Percentiles rank a stretch among this genome's conserved stretches.
phyloP scores from a whole-genome alignment of 176 grass and related monocot species.

The Carex littledalei region DNA sequence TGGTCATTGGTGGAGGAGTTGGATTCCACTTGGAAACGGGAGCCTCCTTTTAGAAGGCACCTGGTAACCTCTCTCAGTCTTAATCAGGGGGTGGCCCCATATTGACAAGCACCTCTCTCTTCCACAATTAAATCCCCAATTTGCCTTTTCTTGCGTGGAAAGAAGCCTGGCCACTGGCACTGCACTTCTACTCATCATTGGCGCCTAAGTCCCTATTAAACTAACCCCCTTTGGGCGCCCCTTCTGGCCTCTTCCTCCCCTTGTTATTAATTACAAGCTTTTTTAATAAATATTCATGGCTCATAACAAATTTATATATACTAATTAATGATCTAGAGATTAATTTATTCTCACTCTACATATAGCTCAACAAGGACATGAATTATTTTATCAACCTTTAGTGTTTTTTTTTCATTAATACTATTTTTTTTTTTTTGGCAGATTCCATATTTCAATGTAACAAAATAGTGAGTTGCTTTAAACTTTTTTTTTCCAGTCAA shows the following conservation, averaged over 20 bases:
- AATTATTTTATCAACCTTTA: too few species aligned
- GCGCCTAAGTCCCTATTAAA: slow-evolving; percentile 23
- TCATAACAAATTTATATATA: too few species aligned
- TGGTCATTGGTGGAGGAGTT: slow-evolving; percentile 25
- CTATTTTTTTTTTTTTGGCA: too few species aligned
- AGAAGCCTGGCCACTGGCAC: slow-evolving; percentile 28
- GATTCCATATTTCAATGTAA: too few species aligned
- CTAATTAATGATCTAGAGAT: too few species aligned
- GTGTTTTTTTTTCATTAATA: too few species aligned
- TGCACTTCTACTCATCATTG: slow-evolving; percentile 33
- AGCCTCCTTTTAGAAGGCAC: slow-evolving; percentile 8
- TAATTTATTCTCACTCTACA: too few species aligned
- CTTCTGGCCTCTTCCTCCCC: background rate
- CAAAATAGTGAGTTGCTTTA: too few species aligned
- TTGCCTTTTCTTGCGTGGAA: slow-evolving; percentile 30
- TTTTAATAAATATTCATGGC: too few species aligned
- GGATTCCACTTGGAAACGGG: slow-evolving; percentile 26
- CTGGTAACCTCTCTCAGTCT: background rate
- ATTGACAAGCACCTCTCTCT: slow-evolving; percentile 2
- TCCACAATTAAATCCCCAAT: background rate
- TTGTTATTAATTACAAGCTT: background rate
- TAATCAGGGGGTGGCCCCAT: background rate
- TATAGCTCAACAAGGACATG: too few species aligned
- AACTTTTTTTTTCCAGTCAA: too few species aligned
- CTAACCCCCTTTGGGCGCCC: background rate